Base-by-base conservation (phyloP, 306 rosid genomes). In the Crotalaria pallida region DNA sequence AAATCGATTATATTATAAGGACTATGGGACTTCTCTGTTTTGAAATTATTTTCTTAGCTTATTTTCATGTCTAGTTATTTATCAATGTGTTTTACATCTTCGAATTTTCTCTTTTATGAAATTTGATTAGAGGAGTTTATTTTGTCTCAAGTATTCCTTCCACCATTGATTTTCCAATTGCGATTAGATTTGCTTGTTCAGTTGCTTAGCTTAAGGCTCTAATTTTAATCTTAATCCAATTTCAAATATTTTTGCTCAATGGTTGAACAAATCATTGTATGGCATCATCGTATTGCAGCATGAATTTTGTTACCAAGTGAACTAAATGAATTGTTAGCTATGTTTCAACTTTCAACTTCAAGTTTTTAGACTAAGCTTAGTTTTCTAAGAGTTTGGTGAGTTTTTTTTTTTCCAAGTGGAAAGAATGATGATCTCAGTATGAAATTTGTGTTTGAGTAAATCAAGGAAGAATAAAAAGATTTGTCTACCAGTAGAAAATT, bases 21-120 rank as follows among this genome's bases (percentile, higher is more conserved):
- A 45, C 50, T 56, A 19, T 49, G 27, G 59, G 68, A 50, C 76
- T 67, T 63, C 23, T 62, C 27, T 47, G 47, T 60, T 67, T 23
- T 58, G 58, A 17, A 3, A 7, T 56, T 3, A 9, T 43, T 50
- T 15, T 44, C 11, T 45, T 45, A 49, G 11, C 48, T 57, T 41
- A 41, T 10, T 7, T 44, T 17, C 31, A 6, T 55, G 57, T 48
- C 24, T 17, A 36, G 18, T 56, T 50, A 8, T 50, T 59, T 53
- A 49, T 36, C 29, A 67, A 31, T n/a, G 58, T 60, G 29, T 6
- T 73, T 8, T 21, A 29, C 76, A 27, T 33, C 68, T 73, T 34
- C 44, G 26, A 24, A 62, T 60, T 56, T 44, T 45, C 58, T 31
- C 29, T 67, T 40, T 34, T 4, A 67, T 49, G 61, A 47, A 67